Evolutionary conservation across 2,329 filamentous ascomycete species (phyloP).

Genomic region (Epichloe gansuensis): DNA sequence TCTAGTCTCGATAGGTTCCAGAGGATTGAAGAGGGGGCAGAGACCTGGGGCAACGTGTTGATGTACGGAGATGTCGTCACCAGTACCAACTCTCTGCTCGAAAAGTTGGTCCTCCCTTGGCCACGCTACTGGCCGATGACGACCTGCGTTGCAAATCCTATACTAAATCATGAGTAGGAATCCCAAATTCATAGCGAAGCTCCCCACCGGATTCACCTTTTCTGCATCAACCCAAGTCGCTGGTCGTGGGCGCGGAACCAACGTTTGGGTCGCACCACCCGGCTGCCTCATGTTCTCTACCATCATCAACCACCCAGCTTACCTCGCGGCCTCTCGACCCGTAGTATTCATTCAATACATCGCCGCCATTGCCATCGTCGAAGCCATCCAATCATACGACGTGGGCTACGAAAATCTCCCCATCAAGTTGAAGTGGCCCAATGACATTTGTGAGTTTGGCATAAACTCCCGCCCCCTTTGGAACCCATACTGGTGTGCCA

Average conservation of each 20-base stretch:
- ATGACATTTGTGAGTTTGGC: constrained; percentile 62
- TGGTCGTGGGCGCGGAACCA: constrained; percentile 76
- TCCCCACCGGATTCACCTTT: constrained; percentile 79
- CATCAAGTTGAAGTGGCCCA: constrained; percentile 92
- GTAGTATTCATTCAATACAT: constrained; percentile 94
- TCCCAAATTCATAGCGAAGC: constrained; percentile 56
- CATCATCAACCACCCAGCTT: constrained; percentile 69
- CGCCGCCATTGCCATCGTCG: constrained; percentile 73
- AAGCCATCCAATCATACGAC: constrained; percentile 72
- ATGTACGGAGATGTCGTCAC: constrained; percentile 89
- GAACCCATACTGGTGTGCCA: background rate
- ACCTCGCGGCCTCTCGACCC: constrained; percentile 59
- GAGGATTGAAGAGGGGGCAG: constrained; percentile 37
- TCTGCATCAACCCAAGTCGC: constrained; percentile 81
- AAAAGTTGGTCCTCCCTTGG: constrained; percentile 47
- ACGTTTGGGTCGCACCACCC: constrained; percentile 88
- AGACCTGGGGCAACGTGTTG: constrained; percentile 62
- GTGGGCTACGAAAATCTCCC: constrained; percentile 62
- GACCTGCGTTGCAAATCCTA: no score
- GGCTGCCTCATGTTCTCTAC: constrained; percentile 82
- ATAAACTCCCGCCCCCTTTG: background rate
- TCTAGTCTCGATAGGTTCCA: constrained; percentile 58
- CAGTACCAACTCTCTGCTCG: constrained; percentile 84
- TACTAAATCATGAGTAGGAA: constrained; percentile 43
- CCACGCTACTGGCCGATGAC: no score